Evolutionary conservation across 768 basidiomycete species (phyloP).

Genomic region (Boletus rufocinnamomeus): DNA sequence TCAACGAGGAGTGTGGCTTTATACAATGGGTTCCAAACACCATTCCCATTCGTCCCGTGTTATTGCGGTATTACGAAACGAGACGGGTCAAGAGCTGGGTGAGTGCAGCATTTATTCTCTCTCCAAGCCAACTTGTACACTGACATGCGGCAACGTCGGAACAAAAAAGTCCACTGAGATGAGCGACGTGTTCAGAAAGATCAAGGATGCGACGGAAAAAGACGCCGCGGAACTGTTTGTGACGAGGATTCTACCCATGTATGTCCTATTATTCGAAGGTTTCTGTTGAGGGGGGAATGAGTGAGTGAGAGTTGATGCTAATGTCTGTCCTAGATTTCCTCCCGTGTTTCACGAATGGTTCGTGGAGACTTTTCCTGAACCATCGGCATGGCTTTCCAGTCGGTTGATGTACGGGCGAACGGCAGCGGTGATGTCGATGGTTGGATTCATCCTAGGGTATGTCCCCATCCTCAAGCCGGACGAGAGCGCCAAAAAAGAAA

Average conservation of each 20-base stretch:
- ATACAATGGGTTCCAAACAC: slow-evolving; percentile 99
- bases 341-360: slow-evolving; percentile 99
- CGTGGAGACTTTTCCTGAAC: slow-evolving; percentile 94
- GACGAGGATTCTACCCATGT: slow-evolving; percentile 59
- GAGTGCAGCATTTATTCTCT: slow-evolving; percentile 20
- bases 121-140: not conserved
- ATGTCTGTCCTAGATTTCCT: slow-evolving; percentile 51
- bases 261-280: slow-evolving; percentile 22
- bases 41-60: slow-evolving; percentile 73
- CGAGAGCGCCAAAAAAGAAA: not conserved
- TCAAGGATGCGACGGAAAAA: slow-evolving; percentile 52
- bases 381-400: slow-evolving; percentile 89
- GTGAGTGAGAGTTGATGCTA: not conserved
- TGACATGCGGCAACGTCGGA: not conserved
- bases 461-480: not conserved
- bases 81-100: slow-evolving; percentile 52
- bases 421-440: slow-evolving; percentile 97
- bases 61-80: slow-evolving; percentile 66
- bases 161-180: slow-evolving; percentile 46
- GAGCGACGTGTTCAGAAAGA: slow-evolving; percentile 45
- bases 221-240: slow-evolving; percentile 54
- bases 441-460: slow-evolving; percentile 94
- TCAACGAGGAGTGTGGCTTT: slow-evolving; percentile 96
- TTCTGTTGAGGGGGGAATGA: no score
- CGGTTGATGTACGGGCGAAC: slow-evolving; percentile 87